Conservation (phyloP, 2,329 filamentous ascomycete genomes). For the Nakataea oryzae region DNA sequence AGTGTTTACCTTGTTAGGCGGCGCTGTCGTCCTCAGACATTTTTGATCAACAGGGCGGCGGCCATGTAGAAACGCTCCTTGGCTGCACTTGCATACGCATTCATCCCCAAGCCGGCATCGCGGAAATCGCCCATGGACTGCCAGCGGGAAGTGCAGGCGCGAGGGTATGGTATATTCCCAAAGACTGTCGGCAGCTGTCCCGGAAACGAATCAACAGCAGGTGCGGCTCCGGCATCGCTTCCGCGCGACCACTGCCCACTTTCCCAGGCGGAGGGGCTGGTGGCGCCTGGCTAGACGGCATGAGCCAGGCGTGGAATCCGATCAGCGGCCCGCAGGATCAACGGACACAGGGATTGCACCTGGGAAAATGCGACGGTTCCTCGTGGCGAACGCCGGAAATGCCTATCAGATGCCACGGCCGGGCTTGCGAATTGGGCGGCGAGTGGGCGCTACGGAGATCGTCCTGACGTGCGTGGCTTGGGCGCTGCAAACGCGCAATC, state of each 20-base stretch:
- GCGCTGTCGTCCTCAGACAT: not conserved
- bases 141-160: no score
- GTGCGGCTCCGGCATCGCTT: not conserved
- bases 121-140: no score
- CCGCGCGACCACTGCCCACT: not conserved
- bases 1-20: not conserved
- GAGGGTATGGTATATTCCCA: no score
- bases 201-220: no score
- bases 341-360: not conserved
- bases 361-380: not conserved
- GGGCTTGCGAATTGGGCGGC: no score
- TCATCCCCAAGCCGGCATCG: not conserved
- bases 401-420: not conserved
- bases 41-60: not conserved
- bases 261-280: not conserved
- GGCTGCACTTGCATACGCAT: not conserved
- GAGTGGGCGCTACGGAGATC: slow-evolving; percentile 3
- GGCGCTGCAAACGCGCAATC: not conserved
- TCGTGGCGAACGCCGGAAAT: not conserved
- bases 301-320: not conserved
- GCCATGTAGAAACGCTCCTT: not conserved
- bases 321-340: not conserved
- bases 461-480: not conserved
- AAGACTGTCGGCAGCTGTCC: no score
- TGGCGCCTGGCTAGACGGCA: not conserved